A percentile compares a stretch with the other conserved stretches of the same genome.
phyloP scores from a whole-genome alignment of 352 stramenopile species.

The Globisporangium polare region DNA sequence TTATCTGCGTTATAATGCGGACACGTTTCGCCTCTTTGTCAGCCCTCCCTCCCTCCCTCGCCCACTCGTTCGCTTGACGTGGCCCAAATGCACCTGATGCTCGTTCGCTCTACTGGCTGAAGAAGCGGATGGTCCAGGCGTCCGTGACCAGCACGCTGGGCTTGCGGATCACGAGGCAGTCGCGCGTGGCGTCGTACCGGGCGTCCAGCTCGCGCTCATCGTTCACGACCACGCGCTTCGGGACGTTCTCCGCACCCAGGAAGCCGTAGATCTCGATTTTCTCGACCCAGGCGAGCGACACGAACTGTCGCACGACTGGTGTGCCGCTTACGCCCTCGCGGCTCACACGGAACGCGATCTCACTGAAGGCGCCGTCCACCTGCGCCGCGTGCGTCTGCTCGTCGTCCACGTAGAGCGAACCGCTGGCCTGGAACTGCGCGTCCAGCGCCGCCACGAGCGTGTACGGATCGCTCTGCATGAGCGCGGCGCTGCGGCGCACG shows the following conservation, averaged over 20 bases:
- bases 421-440: constrained; percentile 64
- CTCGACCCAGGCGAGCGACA: constrained; percentile 67
- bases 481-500: constrained; percentile 89
- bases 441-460: constrained; percentile 95
- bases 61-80: too few species aligned
- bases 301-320: constrained; percentile 35
- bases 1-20: too few species aligned
- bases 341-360: constrained; percentile 38
- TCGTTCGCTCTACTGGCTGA: constrained; percentile 23
- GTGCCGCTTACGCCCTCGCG: constrained; percentile 34
- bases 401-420: constrained; percentile 97
- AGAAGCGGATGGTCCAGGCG: constrained; percentile 71
- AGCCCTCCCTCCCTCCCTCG: too few species aligned
- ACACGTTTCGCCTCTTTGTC: too few species aligned
- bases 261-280: constrained; percentile 81
- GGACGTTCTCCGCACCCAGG: constrained; percentile 31
- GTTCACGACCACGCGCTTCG: constrained; percentile 42
- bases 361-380: constrained; percentile 40
- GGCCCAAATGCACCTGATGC: too few species aligned
- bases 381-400: constrained; percentile 84
- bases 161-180: constrained; percentile 85
- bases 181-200: constrained; percentile 53
- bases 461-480: constrained; percentile 97
- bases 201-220: constrained; percentile 46
- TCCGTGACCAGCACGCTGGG: constrained; percentile 62